phyloP scores from a whole-genome alignment of 768 basidiomycete genomes.

The Amylocystis lapponica region DNA sequence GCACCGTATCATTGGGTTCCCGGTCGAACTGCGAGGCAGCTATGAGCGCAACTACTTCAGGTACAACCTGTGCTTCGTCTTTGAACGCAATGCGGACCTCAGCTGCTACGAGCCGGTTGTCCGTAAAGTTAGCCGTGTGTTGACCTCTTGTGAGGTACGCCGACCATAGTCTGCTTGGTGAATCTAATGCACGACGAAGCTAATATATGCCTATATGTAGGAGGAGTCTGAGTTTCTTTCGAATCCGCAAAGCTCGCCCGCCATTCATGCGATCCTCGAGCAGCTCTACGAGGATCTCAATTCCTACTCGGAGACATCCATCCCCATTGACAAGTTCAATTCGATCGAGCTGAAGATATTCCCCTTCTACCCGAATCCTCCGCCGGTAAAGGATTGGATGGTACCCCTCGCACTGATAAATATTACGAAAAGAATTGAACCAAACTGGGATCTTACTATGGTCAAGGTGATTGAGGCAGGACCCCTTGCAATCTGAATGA shows the following conservation, averaged over 20 bases:
- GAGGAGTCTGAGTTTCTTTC: constrained; percentile 90
- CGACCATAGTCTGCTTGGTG: neutral
- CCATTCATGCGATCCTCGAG: constrained; percentile 81
- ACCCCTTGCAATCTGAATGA: neutral
- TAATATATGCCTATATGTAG: constrained; percentile 30
- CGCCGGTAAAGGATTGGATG: constrained; percentile 87
- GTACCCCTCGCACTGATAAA: constrained; percentile 90
- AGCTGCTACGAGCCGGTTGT: constrained; percentile 96
- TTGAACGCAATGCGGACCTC: constrained; percentile 83
- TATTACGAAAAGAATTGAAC: constrained; percentile 72
- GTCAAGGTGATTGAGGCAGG: constrained; percentile 50
- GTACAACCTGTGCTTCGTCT: constrained; percentile 96
- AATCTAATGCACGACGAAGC: neutral
- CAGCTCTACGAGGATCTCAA: constrained; percentile 97
- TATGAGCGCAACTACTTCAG: constrained; percentile 87
- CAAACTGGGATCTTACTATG: constrained; percentile 96
- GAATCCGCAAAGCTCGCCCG: constrained; percentile 54
- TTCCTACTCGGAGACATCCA: constrained; percentile 94
- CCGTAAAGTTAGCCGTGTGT: constrained; percentile 86
- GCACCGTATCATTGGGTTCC: constrained; percentile 89
- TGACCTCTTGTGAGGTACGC: constrained; percentile 84
- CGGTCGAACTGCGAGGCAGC: constrained; percentile 64
- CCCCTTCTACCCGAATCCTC: constrained; percentile 94
- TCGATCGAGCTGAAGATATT: constrained; percentile 95
- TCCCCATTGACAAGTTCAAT: constrained; percentile 86